Conservation (phyloP, 768 basidiomycete species). For the Rhodosporidiobolus sp. region DNA sequence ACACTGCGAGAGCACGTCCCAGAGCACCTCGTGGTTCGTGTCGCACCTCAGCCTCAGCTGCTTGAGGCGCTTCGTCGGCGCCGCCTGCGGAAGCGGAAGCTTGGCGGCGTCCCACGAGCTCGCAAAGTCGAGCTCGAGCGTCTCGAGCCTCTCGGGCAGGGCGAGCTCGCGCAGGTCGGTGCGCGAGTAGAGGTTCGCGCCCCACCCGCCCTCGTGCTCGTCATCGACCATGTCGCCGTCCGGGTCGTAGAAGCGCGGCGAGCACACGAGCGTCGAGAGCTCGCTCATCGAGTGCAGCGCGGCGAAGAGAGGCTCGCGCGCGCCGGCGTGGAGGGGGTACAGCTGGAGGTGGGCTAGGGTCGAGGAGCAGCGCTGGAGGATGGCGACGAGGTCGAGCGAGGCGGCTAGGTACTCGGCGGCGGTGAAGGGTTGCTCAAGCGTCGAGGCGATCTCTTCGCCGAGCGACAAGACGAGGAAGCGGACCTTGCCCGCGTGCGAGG, state of each 20-base stretch:
- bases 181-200: neutral
- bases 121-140: constrained; percentile 8
- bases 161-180: constrained; percentile 7
- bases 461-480: constrained; percentile 4
- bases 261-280: constrained; percentile 1
- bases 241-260: constrained; percentile 2
- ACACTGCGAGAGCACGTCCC: neutral
- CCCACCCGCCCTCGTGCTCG: neutral
- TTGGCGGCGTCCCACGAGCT: neutral
- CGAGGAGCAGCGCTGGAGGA: neutral
- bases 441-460: neutral
- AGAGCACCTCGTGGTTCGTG: neutral
- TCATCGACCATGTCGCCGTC: no score
- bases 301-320: neutral
- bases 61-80: neutral
- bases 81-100: neutral
- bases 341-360: constrained; percentile 8
- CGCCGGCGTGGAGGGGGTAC: constrained; percentile 1
- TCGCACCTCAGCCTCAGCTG: constrained; percentile 2
- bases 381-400: constrained; percentile 10
- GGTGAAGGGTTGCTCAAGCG: neutral
- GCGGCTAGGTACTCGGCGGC: neutral
- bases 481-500: neutral
- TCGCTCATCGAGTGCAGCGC: neutral
- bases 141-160: neutral